These are phyloP conservation scores for Zygnema cylindricum DNA, from an alignment of 139 green algal genomes.

Conservation along the genomic window DNA sequence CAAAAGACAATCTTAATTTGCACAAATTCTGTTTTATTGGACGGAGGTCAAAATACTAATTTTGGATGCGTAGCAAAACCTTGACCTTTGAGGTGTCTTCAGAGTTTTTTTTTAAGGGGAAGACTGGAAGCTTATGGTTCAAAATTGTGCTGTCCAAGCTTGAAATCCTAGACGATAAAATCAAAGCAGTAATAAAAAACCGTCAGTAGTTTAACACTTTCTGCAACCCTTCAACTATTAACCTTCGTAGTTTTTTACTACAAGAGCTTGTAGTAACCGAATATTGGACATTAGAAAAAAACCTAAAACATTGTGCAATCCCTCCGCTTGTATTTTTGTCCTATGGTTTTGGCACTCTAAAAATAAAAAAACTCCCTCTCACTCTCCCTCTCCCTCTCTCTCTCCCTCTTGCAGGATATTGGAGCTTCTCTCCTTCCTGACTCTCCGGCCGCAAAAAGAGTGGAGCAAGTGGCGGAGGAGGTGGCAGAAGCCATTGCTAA, in stretches of 20 bases:
- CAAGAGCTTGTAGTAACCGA: neutral
- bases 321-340: neutral
- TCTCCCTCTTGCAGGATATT: neutral
- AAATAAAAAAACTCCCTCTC: neutral
- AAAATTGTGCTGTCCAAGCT: too few species aligned
- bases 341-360: constrained; percentile 22
- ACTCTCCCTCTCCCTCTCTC: neutral
- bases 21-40: neutral
- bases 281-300: neutral
- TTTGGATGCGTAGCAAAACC: neutral
- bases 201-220: too few species aligned
- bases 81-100: too few species aligned
- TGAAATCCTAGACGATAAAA: too few species aligned
- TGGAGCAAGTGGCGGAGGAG: neutral
- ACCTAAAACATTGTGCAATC: neutral
- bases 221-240: too few species aligned
- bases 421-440: constrained; percentile 17
- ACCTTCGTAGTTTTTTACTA: neutral
- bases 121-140: too few species aligned
- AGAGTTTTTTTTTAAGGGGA: too few species aligned
- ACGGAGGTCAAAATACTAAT: neutral
- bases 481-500: neutral
- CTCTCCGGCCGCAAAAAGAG: constrained; percentile 36
- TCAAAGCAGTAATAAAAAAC: too few species aligned
- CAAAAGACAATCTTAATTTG: neutral